Conservation (phyloP, 2,329 filamentous ascomycete species). For the Bretziella fagacearum region DNA sequence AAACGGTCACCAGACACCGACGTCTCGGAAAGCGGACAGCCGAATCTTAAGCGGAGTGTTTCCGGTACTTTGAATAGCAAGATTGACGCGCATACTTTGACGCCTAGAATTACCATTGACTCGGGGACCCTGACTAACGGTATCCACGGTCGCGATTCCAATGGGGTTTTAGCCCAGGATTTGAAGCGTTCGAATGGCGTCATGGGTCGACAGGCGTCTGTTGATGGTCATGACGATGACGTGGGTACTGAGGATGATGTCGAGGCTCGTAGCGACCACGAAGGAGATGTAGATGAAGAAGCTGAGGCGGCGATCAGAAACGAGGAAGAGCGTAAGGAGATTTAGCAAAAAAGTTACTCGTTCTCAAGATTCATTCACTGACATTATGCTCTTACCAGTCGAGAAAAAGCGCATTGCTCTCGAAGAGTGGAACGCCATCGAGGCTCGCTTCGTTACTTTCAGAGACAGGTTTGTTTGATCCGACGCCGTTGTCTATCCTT, state of each 20-base stretch:
- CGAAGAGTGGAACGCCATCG: constrained; percentile 62
- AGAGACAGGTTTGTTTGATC: constrained; percentile 47
- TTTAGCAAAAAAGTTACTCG: constrained; percentile 4
- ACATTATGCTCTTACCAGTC: constrained; percentile 30
- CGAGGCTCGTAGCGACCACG: constrained; percentile 16
- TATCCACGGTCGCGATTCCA: constrained; percentile 22
- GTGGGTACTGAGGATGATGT: constrained; percentile 21
- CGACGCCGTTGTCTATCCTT: background rate
- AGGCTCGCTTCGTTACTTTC: constrained; percentile 76
- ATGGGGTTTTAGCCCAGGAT: constrained; percentile 1
- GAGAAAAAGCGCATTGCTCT: constrained; percentile 65
- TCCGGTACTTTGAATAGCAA: constrained; percentile 20
- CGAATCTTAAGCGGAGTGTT: constrained; percentile 36
- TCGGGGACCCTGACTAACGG: constrained; percentile 1
- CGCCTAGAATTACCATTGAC: constrained; percentile 14
- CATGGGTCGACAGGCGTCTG: constrained; percentile 3
- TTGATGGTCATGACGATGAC: constrained; percentile 17
- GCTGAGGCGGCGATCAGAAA: constrained; percentile 41
- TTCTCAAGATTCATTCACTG: background rate
- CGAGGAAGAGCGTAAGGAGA: constrained; percentile 44
- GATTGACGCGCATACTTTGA: constrained; percentile 17
- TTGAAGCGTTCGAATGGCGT: constrained; percentile 2
- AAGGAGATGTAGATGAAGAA: constrained; percentile 34
- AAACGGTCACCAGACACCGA: constrained; percentile 33
- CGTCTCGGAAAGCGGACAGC: constrained; percentile 30